Base-by-base conservation (phyloP, 2,329 filamentous ascomycete genomes). In the Arthrobotrys megalospora region DNA sequence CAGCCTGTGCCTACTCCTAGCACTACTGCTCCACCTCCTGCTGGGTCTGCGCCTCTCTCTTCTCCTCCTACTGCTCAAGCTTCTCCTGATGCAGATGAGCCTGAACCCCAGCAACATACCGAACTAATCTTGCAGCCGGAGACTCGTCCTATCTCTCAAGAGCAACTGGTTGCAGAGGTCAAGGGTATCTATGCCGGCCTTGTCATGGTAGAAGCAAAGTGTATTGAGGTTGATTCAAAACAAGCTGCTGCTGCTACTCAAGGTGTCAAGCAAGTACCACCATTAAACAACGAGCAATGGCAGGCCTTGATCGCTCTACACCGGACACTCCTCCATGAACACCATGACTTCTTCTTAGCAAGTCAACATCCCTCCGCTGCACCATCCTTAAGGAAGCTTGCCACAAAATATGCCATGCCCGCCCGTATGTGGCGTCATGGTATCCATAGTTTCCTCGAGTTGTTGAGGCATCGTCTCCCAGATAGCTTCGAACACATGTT, bases 351-450 rank as follows among this genome's bases (percentile, higher is more conserved):
- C 81, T 94, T 97, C 73, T 86, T 97, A 0, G 94, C 94, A 0
- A 92, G 90, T 0, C 94, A 97, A 80, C 94, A 98, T 82, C 94
- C 93, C 0, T 91, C 91, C 0, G 93, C 93, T 0, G 92, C 88
- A 24, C 87, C 87, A 0, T 89, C 91, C 0, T 83, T 98, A 0
- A 87, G 89, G 2, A 86, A 89, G 0, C 84, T 97, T 0, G 91
- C 94, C 0, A 88, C 88, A 0, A 96, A 96, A 79, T 97, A 97
- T 81, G 90, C 90, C 0, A 97, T 98, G 93, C 94, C 95, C 0
- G 93, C 93, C 0, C 87, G 95, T 0, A 96, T 98, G 92, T 98
- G 96, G 96, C 88, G 93, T 0, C 93, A 97, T 81, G 95, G 93
- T 0, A 97, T 98, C 2, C 93, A 96, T 82, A 91, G 90, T 0